These are phyloP conservation scores for Kuraishia hungarica DNA, from an alignment of 805 yeast genomes.

Conservation along the genomic window DNA sequence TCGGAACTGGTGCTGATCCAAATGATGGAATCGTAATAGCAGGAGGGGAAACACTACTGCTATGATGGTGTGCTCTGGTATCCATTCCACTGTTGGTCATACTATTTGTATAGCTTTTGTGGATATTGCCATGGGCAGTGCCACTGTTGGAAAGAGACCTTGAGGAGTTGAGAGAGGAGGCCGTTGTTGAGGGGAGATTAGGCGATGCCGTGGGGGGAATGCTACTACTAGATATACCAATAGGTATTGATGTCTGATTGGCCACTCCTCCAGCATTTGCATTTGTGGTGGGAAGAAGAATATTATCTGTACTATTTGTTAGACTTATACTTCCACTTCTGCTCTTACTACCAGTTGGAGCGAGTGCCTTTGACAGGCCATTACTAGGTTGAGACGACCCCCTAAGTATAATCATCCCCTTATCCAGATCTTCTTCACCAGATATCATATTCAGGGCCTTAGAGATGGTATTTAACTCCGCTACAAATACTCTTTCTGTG, in stretches of 20 bases:
- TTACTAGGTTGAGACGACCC: too few species aligned
- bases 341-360: neutral
- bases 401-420: neutral
- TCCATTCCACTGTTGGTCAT: neutral
- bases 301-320: neutral
- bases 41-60: slow-evolving; percentile 1
- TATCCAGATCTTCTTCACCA: neutral
- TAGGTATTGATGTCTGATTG: neutral
- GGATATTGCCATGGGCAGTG: neutral
- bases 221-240: too few species aligned
- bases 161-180: neutral
- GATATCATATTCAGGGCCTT: slow-evolving; percentile 14
- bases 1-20: slow-evolving; percentile 3
- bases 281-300: neutral
- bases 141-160: neutral
- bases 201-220: too few species aligned
- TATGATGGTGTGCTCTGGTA: neutral
- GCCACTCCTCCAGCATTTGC: too few species aligned
- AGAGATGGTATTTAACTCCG: slow-evolving; percentile 17
- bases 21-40: slow-evolving; percentile 2
- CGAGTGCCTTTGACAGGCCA: too few species aligned
- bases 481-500: slow-evolving; percentile 11
- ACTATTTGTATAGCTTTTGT: neutral
- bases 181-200: neutral
- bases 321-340: too few species aligned